A percentile compares a stretch with the other conserved stretches of the same genome.
Evolutionary conservation across 192 early-diverging fungal species (phyloP).

Genomic region (Backusella parvicylindrica): DNA sequence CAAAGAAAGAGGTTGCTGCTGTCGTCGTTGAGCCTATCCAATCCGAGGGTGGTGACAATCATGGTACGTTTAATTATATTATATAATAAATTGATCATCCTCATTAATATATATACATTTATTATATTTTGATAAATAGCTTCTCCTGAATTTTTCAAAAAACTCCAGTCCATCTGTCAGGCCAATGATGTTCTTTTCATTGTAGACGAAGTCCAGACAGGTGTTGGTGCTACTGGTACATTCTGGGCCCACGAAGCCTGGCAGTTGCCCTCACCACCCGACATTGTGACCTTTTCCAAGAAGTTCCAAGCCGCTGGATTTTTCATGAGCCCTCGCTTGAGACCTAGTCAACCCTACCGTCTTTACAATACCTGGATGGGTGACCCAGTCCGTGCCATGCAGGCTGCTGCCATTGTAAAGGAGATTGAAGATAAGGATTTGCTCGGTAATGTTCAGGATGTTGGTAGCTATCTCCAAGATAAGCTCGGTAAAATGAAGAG

Average conservation of each 20-base stretch:
- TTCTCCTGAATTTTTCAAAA: slow-evolving; percentile 63
- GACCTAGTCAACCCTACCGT: slow-evolving; percentile 60
- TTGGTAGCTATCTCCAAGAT: slow-evolving; percentile 52
- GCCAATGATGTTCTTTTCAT: slow-evolving; percentile 61
- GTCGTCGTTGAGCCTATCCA: slow-evolving; percentile 71
- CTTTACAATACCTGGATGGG: slow-evolving; percentile 81
- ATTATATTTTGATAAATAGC: slow-evolving; percentile 42
- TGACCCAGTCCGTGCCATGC: slow-evolving; percentile 61
- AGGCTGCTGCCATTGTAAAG: slow-evolving; percentile 58
- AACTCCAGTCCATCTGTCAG: slow-evolving; percentile 52
- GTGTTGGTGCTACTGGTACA: slow-evolving; percentile 66
- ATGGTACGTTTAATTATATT: slow-evolving; percentile 22
- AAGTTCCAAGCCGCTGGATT: slow-evolving; percentile 78
- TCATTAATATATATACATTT: neutral
- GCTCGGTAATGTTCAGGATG: slow-evolving; percentile 44
- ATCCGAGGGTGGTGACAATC: slow-evolving; percentile 72
- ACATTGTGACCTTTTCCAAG: slow-evolving; percentile 77
- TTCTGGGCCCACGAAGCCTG: slow-evolving; percentile 82
- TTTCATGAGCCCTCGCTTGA: slow-evolving; percentile 54
- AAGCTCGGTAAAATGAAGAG: slow-evolving; percentile 49
- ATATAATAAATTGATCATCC: neutral
- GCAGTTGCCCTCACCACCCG: slow-evolving; percentile 59
- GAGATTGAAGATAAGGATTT: slow-evolving; percentile 56
- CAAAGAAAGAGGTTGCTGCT: slow-evolving; percentile 55
- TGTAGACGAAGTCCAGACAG: slow-evolving; percentile 80